Conservation (phyloP, 371 early-diverging fungal species). For the Mucor irregularis region DNA sequence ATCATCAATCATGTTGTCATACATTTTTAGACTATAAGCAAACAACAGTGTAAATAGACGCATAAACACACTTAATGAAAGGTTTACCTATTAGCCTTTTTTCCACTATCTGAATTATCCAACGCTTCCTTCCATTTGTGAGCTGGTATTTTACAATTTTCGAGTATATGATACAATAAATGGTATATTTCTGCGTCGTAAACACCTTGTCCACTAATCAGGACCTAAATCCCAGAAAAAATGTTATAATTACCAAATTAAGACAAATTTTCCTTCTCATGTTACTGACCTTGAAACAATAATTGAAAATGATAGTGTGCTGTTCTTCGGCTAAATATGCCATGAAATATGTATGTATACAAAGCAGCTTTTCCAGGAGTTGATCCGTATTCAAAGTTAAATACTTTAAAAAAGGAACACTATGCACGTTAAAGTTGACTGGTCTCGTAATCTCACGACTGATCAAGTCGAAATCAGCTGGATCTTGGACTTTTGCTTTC, state of each 20-base stretch:
- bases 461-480: too few species aligned
- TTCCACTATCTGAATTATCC: not conserved
- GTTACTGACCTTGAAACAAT: conserved; percentile 14
- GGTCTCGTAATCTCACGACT: not conserved
- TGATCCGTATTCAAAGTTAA: not conserved
- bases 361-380: not conserved
- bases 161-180: conserved; percentile 2
- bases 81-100: not conserved
- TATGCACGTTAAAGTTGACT: too few species aligned
- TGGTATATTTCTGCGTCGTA: conserved; percentile 11
- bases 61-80: not conserved
- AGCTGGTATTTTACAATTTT: not conserved
- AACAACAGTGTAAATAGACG: not conserved
- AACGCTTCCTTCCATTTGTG: conserved; percentile 1
- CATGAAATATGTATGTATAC: not conserved
- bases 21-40: not conserved
- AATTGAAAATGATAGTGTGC: conserved; percentile 4
- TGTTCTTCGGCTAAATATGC: not conserved
- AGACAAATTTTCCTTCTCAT: not conserved
- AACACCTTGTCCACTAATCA: not conserved
- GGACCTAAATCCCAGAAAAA: conserved; percentile 1
- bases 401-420: not conserved
- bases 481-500: too few species aligned
- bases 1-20: conserved; percentile 1
- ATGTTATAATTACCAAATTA: not conserved